Evolutionary conservation across 164 flowering plant species (phyloP).

Genomic region (Stephania yunnanensis): DNA sequence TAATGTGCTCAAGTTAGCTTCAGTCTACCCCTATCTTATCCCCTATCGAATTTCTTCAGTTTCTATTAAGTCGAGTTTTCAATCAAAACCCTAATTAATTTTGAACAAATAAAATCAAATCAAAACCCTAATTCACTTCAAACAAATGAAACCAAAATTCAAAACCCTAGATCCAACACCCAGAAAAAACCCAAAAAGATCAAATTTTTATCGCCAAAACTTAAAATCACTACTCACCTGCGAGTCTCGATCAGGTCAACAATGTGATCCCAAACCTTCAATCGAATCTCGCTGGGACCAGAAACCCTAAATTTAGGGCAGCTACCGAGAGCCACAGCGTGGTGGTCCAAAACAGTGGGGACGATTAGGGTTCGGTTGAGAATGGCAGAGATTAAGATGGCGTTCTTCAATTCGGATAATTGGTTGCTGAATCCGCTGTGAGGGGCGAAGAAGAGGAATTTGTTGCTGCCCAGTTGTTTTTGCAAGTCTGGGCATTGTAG

Average conservation of each 20-base stretch:
- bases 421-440: conserved; percentile 99
- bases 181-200: no score
- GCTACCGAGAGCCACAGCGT: conserved; percentile 86
- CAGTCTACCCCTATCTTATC: no score
- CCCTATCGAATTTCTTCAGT: no score
- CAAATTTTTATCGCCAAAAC: no score
- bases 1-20: no score
- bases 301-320: conserved; percentile 91
- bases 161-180: not conserved
- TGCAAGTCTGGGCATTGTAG: conserved; percentile 16
- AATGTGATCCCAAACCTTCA: conserved; percentile 64
- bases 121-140: no score
- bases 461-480: conserved; percentile 26
- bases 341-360: conserved; percentile 89
- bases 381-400: conserved; percentile 60
- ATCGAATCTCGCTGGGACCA: conserved; percentile 47
- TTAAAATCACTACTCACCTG: conserved; percentile 34
- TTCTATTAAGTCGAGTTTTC: no score
- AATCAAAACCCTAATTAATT: no score
- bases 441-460: conserved; percentile 68
- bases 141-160: not conserved
- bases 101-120: no score
- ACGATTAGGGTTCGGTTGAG: conserved; percentile 77
- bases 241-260: conserved; percentile 48
- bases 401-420: conserved; percentile 79